A percentile compares a stretch with the other conserved stretches of the same genome.
These are phyloP conservation scores for Fusarium sp. DNA, from an alignment of 2,329 filamentous ascomycete genomes.

Conservation along the genomic window DNA sequence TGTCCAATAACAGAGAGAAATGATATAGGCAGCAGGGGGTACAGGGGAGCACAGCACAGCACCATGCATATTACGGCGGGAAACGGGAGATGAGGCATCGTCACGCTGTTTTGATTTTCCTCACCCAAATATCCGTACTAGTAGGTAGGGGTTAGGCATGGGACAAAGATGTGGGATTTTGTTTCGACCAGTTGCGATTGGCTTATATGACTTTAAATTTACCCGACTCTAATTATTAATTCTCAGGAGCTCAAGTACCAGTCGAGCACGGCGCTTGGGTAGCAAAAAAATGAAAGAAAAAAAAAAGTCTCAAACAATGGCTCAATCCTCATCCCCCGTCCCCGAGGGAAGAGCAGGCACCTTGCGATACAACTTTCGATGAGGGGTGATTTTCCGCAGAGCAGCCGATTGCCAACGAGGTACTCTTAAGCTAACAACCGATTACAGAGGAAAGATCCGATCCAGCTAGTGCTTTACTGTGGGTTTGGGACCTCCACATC, in stretches of 20 bases:
- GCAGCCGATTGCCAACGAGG: slow-evolving; percentile 40
- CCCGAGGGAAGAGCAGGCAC: slow-evolving; percentile 23
- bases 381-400: slow-evolving; percentile 40
- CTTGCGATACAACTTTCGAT: slow-evolving; percentile 38
- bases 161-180: slow-evolving; percentile 25
- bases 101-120: slow-evolving; percentile 11
- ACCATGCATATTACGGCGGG: slow-evolving; percentile 33
- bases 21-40: slow-evolving; percentile 24
- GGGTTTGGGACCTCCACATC: slow-evolving; percentile 45
- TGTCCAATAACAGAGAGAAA: slow-evolving; percentile 25
- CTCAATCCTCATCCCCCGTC: slow-evolving; percentile 19
- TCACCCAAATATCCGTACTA: slow-evolving; percentile 1
- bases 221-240: slow-evolving; percentile 21
- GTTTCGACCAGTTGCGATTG: slow-evolving; percentile 29
- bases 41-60: slow-evolving; percentile 22
- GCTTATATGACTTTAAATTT: slow-evolving; percentile 29
- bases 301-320: slow-evolving; percentile 43
- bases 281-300: not conserved
- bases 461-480: slow-evolving; percentile 46
- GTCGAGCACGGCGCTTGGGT: slow-evolving; percentile 20
- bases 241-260: slow-evolving; percentile 16
- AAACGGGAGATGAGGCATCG: slow-evolving; percentile 42
- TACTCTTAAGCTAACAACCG: slow-evolving; percentile 36
- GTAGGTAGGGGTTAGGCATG: slow-evolving; percentile 14
- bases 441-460: slow-evolving; percentile 50